Base-by-base conservation (phyloP, 139 green algal genomes). In the Coelastrella sp. region DNA sequence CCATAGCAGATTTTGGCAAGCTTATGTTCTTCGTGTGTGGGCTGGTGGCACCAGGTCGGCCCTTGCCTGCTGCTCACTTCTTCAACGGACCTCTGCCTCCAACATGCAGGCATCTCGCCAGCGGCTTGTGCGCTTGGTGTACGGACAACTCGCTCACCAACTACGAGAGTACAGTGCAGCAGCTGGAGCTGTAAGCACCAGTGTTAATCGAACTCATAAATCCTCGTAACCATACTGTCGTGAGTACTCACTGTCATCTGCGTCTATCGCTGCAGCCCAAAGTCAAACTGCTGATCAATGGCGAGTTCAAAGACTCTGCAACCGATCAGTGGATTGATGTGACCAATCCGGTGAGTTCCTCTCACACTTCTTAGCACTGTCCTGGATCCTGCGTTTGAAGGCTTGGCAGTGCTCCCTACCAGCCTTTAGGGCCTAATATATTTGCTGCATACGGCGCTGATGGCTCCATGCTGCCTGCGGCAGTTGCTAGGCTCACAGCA, bases 281-380 rank as follows among this genome's bases (percentile, higher is more conserved):
- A 22, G 77, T 87, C 5, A 87, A 91, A 65, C 87, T 96, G 6
- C 80, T 96, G 3, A 98, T 99, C 61, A 90, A 98, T 85, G 96
- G 96, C 0, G 54, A 97, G 74, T 97, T 98, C 56, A 86, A 95
- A 17, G 94, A 98, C 11, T 97, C 93, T 3, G 86, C 91, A 5
- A 94, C 95, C 4, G 92, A 80, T 11, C 80, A 95, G 6, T 98
- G 92, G 91, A 73, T 98, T 0, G 92, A 97, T 54, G 95, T 99
- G 0, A 90, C 91, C 7, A 97, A 98, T 88, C 97, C 97, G 65
- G 96, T 97, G n/a, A 58, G 91, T 88, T 57, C 68, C 32, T 47
- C 32, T 47, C 32, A 47, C 32, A 47, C 32, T 47, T 47, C 32
- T 47, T 47, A 47, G 32, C 32, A 47, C 32, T 47, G 32, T 47